Conservation (phyloP, 257 asterid species). For the Lavandula angustifolia region DNA sequence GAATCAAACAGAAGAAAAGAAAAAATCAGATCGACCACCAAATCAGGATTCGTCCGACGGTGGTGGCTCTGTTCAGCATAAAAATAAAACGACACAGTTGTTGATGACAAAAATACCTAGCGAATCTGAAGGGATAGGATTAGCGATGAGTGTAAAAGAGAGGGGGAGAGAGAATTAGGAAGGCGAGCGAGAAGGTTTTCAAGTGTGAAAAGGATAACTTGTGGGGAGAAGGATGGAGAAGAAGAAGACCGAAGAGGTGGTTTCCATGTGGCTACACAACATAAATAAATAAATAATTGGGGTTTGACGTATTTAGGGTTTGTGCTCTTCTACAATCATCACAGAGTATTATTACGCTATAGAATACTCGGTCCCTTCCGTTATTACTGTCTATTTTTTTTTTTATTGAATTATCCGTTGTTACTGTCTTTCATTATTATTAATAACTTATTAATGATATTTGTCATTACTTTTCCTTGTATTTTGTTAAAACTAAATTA, state of each 20-base stretch:
- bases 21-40: slow-evolving; percentile 30
- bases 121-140: slow-evolving; percentile 19
- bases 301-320: too few species aligned
- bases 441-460: too few species aligned
- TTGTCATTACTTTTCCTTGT: too few species aligned
- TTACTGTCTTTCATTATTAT: too few species aligned
- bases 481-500: too few species aligned
- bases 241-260: slow-evolving; percentile 33
- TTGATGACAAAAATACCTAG: slow-evolving; percentile 24
- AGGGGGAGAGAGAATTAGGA: background rate
- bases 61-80: slow-evolving; percentile 24
- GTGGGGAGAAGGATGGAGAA: slow-evolving; percentile 24
- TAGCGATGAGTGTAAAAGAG: background rate
- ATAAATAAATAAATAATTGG: slow-evolving; percentile 30
- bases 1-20: background rate
- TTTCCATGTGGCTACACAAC: slow-evolving; percentile 47
- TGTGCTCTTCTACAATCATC: too few species aligned
- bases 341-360: too few species aligned
- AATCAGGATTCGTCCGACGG: slow-evolving; percentile 22
- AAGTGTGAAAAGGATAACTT: slow-evolving; percentile 28
- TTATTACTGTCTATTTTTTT: too few species aligned
- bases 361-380: too few species aligned
- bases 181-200: slow-evolving; percentile 21
- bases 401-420: too few species aligned
- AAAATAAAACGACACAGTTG: slow-evolving; percentile 17